These are phyloP conservation scores for Eragrostis curvula DNA, from an alignment of 176 grass and related monocot genomes.

Conservation along the genomic window DNA sequence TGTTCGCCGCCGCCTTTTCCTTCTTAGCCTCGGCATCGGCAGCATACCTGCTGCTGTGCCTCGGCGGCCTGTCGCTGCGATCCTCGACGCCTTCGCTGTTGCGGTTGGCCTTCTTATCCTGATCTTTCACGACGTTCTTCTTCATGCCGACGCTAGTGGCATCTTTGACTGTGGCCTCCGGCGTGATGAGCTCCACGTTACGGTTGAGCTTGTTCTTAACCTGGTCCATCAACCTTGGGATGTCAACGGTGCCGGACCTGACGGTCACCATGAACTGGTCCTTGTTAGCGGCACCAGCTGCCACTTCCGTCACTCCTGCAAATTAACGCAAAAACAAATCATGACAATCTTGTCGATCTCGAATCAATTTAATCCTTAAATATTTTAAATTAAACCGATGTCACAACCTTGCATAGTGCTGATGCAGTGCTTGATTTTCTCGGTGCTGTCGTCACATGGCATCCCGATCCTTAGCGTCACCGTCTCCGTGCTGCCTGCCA, in stretches of 20 bases:
- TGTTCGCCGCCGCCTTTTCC: neutral
- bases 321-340: too few relatives aligned
- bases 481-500: neutral
- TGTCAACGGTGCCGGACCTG: neutral
- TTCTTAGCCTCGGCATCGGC: neutral
- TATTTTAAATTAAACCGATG: neutral
- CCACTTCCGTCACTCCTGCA: neutral
- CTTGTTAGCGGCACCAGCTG: neutral
- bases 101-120: neutral
- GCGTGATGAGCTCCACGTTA: neutral
- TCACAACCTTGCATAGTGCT: neutral
- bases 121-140: neutral
- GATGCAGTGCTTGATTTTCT: slow-evolving; percentile 1
- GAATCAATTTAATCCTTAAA: too few relatives aligned
- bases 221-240: neutral
- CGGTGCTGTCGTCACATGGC: neutral
- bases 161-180: too few relatives aligned
- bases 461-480: neutral
- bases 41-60: neutral
- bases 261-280: slow-evolving; percentile 6
- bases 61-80: neutral
- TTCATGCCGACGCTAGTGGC: too few relatives aligned
- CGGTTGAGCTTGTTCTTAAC: neutral
- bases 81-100: neutral
- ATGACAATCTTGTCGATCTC: too few relatives aligned